phyloP scores from a whole-genome alignment of 352 stramenopile genomes.

The Pythium vanterpoolii region DNA sequence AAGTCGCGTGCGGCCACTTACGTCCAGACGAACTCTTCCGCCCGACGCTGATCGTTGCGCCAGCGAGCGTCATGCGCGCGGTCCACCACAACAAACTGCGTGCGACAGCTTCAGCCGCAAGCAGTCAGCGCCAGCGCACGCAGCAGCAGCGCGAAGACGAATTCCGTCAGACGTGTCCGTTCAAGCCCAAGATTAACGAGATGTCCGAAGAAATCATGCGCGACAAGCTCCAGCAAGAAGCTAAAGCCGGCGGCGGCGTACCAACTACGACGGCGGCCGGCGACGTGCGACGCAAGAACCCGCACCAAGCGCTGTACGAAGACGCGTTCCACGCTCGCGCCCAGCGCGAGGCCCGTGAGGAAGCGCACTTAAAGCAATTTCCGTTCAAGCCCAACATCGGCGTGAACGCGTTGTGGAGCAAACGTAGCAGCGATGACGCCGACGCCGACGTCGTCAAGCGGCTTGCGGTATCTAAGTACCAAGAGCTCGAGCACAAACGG shows the following conservation, averaged over 20 bases:
- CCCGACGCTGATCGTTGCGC: conserved; percentile 53
- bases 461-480: conserved; percentile 64
- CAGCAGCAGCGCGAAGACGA: conserved; percentile 60
- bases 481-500: conserved; percentile 59
- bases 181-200: conserved; percentile 69
- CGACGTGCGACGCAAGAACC: conserved; percentile 39
- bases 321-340: conserved; percentile 51
- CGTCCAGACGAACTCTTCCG: conserved; percentile 67
- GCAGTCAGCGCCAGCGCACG: conserved; percentile 41
- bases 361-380: conserved; percentile 60
- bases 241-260: conserved; percentile 3
- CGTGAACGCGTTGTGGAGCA: conserved; percentile 60
- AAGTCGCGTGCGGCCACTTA: conserved; percentile 46
- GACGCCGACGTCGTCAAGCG: conserved; percentile 60
- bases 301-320: conserved; percentile 68
- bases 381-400: conserved; percentile 80
- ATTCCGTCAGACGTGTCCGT: conserved; percentile 64
- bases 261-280: conserved; percentile 19
- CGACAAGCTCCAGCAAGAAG: conserved; percentile 56
- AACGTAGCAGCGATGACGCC: conserved; percentile 15
- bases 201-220: conserved; percentile 71
- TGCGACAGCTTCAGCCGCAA: not conserved
- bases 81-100: conserved; percentile 37
- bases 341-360: conserved; percentile 40
- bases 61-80: conserved; percentile 16